phyloP scores from a whole-genome alignment of 2,329 filamentous ascomycete genomes.

The Epichloe bromicola region DNA sequence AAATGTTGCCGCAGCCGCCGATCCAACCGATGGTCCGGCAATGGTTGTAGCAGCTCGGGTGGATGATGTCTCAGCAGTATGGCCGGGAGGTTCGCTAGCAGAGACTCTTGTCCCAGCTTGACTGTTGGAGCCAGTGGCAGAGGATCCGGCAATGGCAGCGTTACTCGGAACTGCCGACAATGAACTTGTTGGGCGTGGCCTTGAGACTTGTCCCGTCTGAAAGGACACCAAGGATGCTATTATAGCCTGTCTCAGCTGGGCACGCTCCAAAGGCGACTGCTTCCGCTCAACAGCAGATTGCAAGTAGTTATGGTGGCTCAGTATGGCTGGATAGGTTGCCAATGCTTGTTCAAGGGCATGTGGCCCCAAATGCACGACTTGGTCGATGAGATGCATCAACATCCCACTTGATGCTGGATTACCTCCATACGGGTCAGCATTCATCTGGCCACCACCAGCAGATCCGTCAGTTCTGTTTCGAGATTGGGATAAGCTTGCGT shows the following conservation, averaged over 20 bases:
- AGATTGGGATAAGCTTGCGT: background rate
- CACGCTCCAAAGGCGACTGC: conserved; percentile 31
- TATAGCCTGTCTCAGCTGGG: conserved; percentile 37
- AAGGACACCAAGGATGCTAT: conserved; percentile 31
- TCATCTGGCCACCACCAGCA: background rate
- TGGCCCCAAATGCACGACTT: conserved; percentile 36
- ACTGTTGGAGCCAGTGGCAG: background rate
- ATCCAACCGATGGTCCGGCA: background rate
- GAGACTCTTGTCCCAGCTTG: background rate
- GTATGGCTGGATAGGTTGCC: conserved; percentile 32
- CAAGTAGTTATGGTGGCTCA: conserved; percentile 34
- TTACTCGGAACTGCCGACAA: background rate
- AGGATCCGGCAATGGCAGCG: conserved; percentile 1
- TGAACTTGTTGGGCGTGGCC: conserved; percentile 9
- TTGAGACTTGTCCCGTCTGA: conserved; percentile 29
- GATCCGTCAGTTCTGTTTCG: background rate
- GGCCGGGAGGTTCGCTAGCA: background rate
- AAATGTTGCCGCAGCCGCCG: background rate
- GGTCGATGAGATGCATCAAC: conserved; percentile 40
- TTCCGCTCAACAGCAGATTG: conserved; percentile 39
- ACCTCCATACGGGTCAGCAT: conserved; percentile 1
- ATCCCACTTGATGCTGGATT: conserved; percentile 19
- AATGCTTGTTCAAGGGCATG: conserved; percentile 33
- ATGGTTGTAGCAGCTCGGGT: background rate
- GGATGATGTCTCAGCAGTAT: background rate